Base-by-base conservation (phyloP, 306 rosid genomes). In the Dryas octopetala region DNA sequence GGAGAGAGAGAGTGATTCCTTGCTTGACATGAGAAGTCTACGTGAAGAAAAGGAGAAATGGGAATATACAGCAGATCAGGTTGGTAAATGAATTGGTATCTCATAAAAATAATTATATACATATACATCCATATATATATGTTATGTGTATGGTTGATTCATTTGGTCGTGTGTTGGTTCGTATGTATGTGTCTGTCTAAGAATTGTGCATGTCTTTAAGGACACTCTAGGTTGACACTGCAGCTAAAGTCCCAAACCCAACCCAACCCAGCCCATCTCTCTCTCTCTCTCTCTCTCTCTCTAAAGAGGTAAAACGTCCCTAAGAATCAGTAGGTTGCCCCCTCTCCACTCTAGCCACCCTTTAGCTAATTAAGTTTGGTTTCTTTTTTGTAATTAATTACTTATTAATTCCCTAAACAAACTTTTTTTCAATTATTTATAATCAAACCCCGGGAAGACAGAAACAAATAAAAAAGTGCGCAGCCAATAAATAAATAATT, bases 241-340 rank as follows among this genome's bases (percentile, higher is more conserved):
- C 88, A 88, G 85, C 97, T 74, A 74, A 81, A 82, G 73, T 75
- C 81, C 82, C 78, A 68, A 78, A 54, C 46, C 28, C 16, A 65
- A 50, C 11, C 44, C 46, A 13, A 50, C 11, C 44, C 46, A 13
- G 9, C 14, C 41, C 77, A 13, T 41, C 6, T 14, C 63, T 54
- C 80, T 76, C 63, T 44, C 17, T 41, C 5, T 14, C 62, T 54
- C 80, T 76, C 62, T 44, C 80, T 50, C 81, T 62, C 83, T 58
- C 76, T 66, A 70, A 84, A 83, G 84, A 90, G 97, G 89, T 92
- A 83, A 86, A 87, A 88, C 85, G 90, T 90, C 93, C 80, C 46
- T 41, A 0, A 79, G 79, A 82, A 80, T 76, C 83, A 76, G 79
- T n/a, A 43, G 52, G 75, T 89, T 90, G 91, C 96, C 88, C 80